phyloP scores from a whole-genome alignment of 257 asterid species.

The Fraxinus pennsylvanica region DNA sequence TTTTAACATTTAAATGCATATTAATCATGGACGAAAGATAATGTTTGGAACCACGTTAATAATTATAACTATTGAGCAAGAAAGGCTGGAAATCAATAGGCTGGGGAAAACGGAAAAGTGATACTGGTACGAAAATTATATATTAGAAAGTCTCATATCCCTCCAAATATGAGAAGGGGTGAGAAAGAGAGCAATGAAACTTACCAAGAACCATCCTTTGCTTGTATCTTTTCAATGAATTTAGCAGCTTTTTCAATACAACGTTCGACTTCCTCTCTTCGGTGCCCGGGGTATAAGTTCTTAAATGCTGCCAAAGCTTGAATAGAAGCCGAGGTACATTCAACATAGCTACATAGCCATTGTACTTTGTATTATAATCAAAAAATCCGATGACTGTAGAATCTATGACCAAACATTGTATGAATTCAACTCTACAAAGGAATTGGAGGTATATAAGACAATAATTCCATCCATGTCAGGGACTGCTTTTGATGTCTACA shows the following conservation, averaged over 20 bases:
- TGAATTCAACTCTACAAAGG: conserved; percentile 18
- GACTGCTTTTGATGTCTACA: background rate
- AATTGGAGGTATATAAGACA: conserved; percentile 4
- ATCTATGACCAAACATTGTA: conserved; percentile 3
- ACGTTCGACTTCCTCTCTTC: conserved; percentile 67
- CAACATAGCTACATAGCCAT: conserved; percentile 71
- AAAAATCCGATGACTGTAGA: background rate
- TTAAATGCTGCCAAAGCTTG: conserved; percentile 78
- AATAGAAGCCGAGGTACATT: conserved; percentile 98
- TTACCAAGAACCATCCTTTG: conserved; percentile 92
- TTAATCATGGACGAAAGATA: conserved; percentile 3
- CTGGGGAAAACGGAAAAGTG: background rate
- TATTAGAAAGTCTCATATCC: conserved; percentile 19
- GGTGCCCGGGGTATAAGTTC: conserved; percentile 80
- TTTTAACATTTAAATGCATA: background rate
- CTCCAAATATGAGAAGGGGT: conserved; percentile 17
- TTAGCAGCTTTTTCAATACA: conserved; percentile 67
- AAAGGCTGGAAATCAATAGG: background rate
- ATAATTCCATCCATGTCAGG: conserved; percentile 6
- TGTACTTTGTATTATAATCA: conserved; percentile 26
- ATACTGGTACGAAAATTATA: conserved; percentile 3
- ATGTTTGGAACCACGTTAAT: conserved; percentile 14
- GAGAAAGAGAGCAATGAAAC: conserved; percentile 29
- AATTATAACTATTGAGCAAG: conserved; percentile 15
- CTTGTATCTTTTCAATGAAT: conserved; percentile 77